Evolutionary conservation across 2,329 filamentous ascomycete genomes (phyloP).

Genomic region (Penicillium sp.): DNA sequence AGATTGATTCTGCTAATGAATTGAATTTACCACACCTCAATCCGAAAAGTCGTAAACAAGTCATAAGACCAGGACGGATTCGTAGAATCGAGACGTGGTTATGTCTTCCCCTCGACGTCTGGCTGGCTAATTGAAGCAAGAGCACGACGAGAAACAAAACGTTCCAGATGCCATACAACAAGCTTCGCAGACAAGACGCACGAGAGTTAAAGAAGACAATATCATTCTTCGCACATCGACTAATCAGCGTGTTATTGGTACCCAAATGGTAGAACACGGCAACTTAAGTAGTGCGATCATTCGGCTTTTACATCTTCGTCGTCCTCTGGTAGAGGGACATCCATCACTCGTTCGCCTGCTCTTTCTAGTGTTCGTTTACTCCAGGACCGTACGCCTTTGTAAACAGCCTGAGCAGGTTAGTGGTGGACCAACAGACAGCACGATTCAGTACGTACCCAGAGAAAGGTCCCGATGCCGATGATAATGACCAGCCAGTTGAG

Average conservation of each 20-base stretch:
- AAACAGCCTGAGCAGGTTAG: conserved; percentile 58
- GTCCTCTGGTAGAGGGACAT: conserved; percentile 56
- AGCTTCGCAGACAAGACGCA: conserved; percentile 23
- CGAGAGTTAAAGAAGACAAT: conserved; percentile 33
- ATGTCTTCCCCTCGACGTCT: conserved; percentile 28
- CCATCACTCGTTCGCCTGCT: conserved; percentile 73
- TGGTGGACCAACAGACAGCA: conserved; percentile 3
- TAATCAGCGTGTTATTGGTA: conserved; percentile 85
- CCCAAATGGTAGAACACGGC: conserved; percentile 57
- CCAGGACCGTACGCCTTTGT: conserved; percentile 71
- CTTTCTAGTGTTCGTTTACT: conserved; percentile 67
- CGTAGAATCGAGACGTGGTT: conserved; percentile 26
- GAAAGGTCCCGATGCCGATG: conserved; percentile 73
- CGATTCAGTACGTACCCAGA: conserved; percentile 56
- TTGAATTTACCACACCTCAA: conserved; percentile 26
- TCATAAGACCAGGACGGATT: conserved; percentile 15
- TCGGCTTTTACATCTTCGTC: conserved; percentile 47
- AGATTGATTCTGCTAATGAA: conserved; percentile 1
- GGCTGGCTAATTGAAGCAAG: conserved; percentile 23
- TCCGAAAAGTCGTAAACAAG: conserved; percentile 19
- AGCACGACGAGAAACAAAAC: conserved; percentile 31
- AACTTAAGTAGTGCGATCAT: conserved; percentile 90
- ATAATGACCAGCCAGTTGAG: conserved; percentile 74
- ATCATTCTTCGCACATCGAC: conserved; percentile 87
- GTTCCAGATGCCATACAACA: conserved; percentile 18